Conservation (phyloP, 768 basidiomycete genomes). For the Lactarius hengduanensis region DNA sequence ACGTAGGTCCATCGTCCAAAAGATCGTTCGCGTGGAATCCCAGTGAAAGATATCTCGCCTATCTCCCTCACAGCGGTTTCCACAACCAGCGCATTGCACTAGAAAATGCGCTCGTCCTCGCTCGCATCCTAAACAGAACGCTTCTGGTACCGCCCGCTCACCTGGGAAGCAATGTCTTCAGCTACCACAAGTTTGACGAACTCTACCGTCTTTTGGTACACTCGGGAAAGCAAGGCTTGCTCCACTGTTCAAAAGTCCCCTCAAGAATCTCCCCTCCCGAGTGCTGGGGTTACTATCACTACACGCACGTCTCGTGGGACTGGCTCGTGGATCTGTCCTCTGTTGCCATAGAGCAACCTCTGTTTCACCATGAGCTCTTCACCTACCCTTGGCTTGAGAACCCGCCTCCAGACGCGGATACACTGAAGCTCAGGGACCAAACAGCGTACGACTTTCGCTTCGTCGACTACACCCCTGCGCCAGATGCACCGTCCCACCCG, state of each 20-base stretch:
- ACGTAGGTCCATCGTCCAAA: conserved; percentile 2
- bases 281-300: conserved; percentile 59
- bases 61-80: conserved; percentile 80
- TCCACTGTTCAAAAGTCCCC: conserved; percentile 48
- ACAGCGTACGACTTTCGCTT: conserved; percentile 64
- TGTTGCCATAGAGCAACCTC: conserved; percentile 40
- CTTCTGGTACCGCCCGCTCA: conserved; percentile 75
- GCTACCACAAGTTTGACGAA: conserved; percentile 54
- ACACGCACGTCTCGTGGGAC: conserved; percentile 66
- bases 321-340: conserved; percentile 59
- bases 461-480: conserved; percentile 36
- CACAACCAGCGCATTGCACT: conserved; percentile 87
- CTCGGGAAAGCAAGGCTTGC: conserved; percentile 50
- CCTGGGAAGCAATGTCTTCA: conserved; percentile 59
- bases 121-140: conserved; percentile 69
- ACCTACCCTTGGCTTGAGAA: conserved; percentile 48
- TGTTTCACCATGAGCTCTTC: conserved; percentile 52
- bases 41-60: conserved; percentile 57
- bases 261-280: conserved; percentile 43
- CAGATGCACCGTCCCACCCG: conserved; percentile 30
- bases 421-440: conserved; percentile 50
- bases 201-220: conserved; percentile 40
- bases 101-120: conserved; percentile 79
- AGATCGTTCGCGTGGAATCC: conserved; percentile 14
- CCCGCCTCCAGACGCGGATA: conserved; percentile 45